Evolutionary conservation across 1,284 basidiomycete species (phyloP).

Genomic region (Cutaneotrichosporon sp.): DNA sequence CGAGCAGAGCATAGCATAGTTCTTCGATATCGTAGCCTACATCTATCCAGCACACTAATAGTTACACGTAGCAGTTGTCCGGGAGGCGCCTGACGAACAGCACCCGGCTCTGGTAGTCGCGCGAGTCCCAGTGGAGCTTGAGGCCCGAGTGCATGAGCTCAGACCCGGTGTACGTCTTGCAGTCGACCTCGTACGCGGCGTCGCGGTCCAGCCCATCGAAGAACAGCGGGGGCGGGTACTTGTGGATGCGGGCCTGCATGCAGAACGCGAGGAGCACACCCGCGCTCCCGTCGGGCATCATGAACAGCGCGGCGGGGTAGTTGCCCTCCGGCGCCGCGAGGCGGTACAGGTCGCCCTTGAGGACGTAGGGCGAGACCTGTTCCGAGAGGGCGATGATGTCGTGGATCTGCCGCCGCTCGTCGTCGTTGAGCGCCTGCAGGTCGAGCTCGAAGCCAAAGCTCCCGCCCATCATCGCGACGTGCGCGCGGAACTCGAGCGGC

Average conservation of each 20-base stretch:
- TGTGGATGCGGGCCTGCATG: slow-evolving; percentile 11
- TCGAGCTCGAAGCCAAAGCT: slow-evolving; percentile 44
- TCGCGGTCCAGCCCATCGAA: slow-evolving; percentile 26
- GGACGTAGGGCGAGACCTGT: slow-evolving; percentile 29
- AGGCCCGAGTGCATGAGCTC: slow-evolving; percentile 14
- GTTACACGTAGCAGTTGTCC: neutral
- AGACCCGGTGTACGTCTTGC: slow-evolving; percentile 13
- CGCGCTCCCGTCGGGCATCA: slow-evolving; percentile 11
- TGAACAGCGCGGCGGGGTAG: slow-evolving; percentile 35
- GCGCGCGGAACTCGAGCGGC: slow-evolving; percentile 41
- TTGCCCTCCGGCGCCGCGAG: slow-evolving; percentile 29
- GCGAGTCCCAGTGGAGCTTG: slow-evolving; percentile 7
- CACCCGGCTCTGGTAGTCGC: slow-evolving; percentile 20
- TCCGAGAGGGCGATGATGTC: slow-evolving; percentile 26
- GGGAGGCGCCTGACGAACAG: slow-evolving; percentile 5
- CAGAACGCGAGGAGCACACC: slow-evolving; percentile 22
- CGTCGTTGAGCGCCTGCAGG: slow-evolving; percentile 20
- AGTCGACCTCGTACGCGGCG: slow-evolving; percentile 25
- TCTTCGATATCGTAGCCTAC: neutral
- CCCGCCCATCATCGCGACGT: slow-evolving; percentile 46
- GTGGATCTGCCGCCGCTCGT: slow-evolving; percentile 28
- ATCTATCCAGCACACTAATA: neutral
- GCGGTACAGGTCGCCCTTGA: slow-evolving; percentile 35
- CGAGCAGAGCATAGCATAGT: no score
- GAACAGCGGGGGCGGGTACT: slow-evolving; percentile 17